A percentile compares a stretch with the other conserved stretches of the same genome.
Conservation (phyloP, 164 flowering plant genomes). For the Pachysandra terminalis region DNA sequence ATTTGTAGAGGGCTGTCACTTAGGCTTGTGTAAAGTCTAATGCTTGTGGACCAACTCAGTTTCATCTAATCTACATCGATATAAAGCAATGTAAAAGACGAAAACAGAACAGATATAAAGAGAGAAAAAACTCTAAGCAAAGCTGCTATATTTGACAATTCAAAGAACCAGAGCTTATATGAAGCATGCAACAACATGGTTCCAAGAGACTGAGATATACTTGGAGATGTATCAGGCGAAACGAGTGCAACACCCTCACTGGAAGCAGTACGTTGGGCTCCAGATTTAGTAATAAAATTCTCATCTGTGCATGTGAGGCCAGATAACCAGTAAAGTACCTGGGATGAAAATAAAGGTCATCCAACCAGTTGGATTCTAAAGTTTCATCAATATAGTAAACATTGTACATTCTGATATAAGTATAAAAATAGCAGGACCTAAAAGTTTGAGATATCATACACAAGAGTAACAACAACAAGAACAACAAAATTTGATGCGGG, state of each 20-base stretch:
- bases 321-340: conserved; percentile 99
- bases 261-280: conserved; percentile 91
- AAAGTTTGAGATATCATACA: too few species aligned
- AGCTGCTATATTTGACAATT: too few species aligned
- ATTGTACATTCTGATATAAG: not conserved
- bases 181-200: not conserved
- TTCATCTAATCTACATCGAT: not conserved
- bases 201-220: conserved; percentile 32
- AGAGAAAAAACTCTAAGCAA: not conserved
- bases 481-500: too few species aligned
- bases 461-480: too few species aligned
- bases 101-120: not conserved
- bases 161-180: not conserved
- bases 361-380: not conserved
- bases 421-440: not conserved
- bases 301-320: conserved; percentile 96
- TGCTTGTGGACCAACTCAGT: not conserved
- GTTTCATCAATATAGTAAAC: not conserved
- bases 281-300: conserved; percentile 82
- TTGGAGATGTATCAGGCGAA: conserved; percentile 96
- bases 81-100: not conserved
- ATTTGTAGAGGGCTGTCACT: not conserved
- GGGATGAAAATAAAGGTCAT: conserved; percentile 9
- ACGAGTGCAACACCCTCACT: conserved; percentile 72
- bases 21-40: not conserved